phyloP scores from a whole-genome alignment of 2,329 filamentous ascomycete genomes.

The Fusarium sp. region DNA sequence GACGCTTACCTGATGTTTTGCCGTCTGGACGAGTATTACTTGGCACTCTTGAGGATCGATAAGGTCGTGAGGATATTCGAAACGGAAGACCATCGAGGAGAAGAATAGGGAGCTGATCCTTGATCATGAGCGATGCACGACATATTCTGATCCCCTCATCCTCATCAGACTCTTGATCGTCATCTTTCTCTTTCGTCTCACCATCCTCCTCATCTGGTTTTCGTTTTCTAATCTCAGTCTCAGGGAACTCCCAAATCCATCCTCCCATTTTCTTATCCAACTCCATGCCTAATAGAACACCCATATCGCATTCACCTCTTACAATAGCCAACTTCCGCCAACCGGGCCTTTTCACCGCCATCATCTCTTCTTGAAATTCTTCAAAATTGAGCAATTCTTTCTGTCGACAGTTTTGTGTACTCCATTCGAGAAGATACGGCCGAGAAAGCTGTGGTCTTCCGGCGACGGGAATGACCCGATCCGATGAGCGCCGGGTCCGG shows the following conservation, averaged over 20 bases:
- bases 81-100: slow-evolving; percentile 35
- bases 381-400: slow-evolving; percentile 22
- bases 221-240: slow-evolving; percentile 14
- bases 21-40: background rate
- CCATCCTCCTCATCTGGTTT: background rate
- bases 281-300: slow-evolving; percentile 26
- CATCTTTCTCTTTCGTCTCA: background rate
- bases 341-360: slow-evolving; percentile 18
- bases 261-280: slow-evolving; percentile 16
- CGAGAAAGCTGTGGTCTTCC: slow-evolving; percentile 8
- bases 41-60: slow-evolving; percentile 4
- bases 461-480: slow-evolving; percentile 23
- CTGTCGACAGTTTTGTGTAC: slow-evolving; percentile 30
- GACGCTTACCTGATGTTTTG: background rate
- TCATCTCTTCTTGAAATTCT: slow-evolving; percentile 32
- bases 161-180: background rate
- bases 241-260: slow-evolving; percentile 40
- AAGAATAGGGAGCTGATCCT: slow-evolving; percentile 33
- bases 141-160: slow-evolving; percentile 36
- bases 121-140: slow-evolving; percentile 29
- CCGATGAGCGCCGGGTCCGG: slow-evolving; percentile 32
- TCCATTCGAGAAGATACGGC: slow-evolving; percentile 40
- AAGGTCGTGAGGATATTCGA: background rate
- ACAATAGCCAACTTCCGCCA: slow-evolving; percentile 37
- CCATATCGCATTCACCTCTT: slow-evolving; percentile 35